Evolutionary conservation across 2,329 filamentous ascomycete genomes (phyloP).

Genomic region (Blastomyces parvus): DNA sequence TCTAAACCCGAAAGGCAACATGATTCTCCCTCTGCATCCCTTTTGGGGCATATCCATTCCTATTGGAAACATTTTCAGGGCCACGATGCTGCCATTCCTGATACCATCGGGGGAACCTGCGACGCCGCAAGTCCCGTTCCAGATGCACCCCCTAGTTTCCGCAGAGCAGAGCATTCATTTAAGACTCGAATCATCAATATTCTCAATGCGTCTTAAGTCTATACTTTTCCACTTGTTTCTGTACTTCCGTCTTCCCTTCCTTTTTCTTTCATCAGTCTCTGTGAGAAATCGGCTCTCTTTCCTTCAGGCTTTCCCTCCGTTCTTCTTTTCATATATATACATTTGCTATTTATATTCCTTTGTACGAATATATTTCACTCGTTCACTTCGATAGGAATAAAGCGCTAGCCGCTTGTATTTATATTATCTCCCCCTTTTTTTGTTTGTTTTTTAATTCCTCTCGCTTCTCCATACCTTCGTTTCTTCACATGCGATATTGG

Average conservation of each 20-base stretch:
- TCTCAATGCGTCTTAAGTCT: conserved; percentile 2
- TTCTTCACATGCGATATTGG: neutral
- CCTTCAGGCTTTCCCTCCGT: neutral
- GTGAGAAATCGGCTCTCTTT: neutral
- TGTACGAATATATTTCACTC: conserved; percentile 2
- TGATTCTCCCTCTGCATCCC: neutral
- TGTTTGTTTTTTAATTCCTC: neutral
- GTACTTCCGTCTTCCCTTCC: neutral
- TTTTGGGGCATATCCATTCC: conserved; percentile 2
- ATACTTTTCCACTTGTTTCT: neutral
- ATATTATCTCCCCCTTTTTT: neutral
- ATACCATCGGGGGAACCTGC: neutral
- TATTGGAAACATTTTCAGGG: neutral
- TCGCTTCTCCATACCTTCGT: neutral
- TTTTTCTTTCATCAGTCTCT: neutral
- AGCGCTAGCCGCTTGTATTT: conserved; percentile 6
- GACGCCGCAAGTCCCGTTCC: neutral
- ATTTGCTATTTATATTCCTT: neutral
- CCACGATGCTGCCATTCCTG: neutral
- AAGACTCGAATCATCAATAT: neutral
- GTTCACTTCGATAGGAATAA: neutral
- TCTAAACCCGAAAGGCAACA: conserved; percentile 1
- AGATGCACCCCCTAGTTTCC: conserved; percentile 1
- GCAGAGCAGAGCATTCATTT: neutral
- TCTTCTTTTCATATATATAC: neutral